Evolutionary conservation across 2,329 filamentous ascomycete genomes (phyloP).

Genomic region (Pezicula radicicola): DNA sequence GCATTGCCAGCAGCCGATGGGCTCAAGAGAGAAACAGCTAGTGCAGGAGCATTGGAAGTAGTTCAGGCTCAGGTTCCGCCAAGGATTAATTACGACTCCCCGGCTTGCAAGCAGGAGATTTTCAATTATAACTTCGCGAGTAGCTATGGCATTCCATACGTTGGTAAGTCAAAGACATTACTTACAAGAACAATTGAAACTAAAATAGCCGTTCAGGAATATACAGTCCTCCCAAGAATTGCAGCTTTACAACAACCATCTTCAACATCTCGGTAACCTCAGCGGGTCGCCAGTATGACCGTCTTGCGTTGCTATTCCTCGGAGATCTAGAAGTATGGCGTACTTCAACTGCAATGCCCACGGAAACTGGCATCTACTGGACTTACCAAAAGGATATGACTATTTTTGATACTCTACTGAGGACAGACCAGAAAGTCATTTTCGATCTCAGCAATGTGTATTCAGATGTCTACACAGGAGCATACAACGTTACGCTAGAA

Average conservation of each 20-base stretch:
- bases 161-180: neutral
- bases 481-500: conserved; percentile 69
- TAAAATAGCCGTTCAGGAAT: conserved; percentile 2
- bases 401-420: conserved; percentile 57
- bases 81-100: neutral
- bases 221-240: conserved; percentile 15
- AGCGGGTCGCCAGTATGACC: conserved; percentile 57
- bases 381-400: conserved; percentile 60
- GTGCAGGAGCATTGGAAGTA: neutral
- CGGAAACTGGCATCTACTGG: conserved; percentile 48
- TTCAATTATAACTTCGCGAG: neutral
- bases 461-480: conserved; percentile 61
- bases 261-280: conserved; percentile 62
- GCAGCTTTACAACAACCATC: conserved; percentile 27
- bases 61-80: neutral
- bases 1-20: neutral
- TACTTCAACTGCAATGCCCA: conserved; percentile 64
- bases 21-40: neutral
- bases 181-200: neutral
- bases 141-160: conserved; percentile 1
- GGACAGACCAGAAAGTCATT: conserved; percentile 56
- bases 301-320: conserved; percentile 57
- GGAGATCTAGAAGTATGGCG: conserved; percentile 62
- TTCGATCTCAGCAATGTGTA: conserved; percentile 74
- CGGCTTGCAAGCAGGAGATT: neutral